Base-by-base conservation (phyloP, 352 stramenopile genomes). In the Globisporangium nodosum region DNA sequence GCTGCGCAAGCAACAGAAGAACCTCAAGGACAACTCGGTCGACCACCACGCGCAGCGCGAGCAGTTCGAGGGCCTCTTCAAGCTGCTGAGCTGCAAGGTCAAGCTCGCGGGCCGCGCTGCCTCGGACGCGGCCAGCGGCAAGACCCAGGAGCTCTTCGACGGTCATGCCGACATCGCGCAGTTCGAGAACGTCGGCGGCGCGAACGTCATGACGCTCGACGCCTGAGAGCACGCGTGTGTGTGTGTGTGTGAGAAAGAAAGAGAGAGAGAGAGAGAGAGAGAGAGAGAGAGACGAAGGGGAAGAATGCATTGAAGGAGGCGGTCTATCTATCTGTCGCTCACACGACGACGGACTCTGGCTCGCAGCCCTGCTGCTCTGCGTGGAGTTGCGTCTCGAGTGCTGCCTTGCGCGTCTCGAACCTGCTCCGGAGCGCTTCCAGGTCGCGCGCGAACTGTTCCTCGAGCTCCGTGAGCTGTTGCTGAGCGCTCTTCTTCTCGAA, bases 1-100 rank as follows among this genome's bases (percentile, higher is more conserved):
- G 56, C 68, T 98, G 43, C 71, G 88, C 35, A 96, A 96, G 65
- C 87, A 96, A 61, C 88, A 97, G 56, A 92, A 92, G 64, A 66
- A 75, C 39, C 76, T 97, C 57, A 96, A 97, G 65, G 76, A 70
- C 43, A 92, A 89, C 54, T 74, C 91, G 16, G 69, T 68, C 15
- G 76, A 83, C 50, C 85, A 88, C 63, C 75, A 81, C 47, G 67
- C 81, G 52, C 92, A 98, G 64, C 76, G 82, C 51, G 68, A 81
- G 37, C 82, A 94, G 71, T 98, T 97, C 56, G 74, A 92, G 51
- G 70, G 82, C 21, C 73, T 98, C 39, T 70, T 88, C 49, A 71
- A 83, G 52, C 62, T 97, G 15, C 74, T 97, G 6, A 62, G 76
- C 33, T 84, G 72, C 68, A 97, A 97, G 58, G 51, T 90, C 47